Base-by-base conservation (phyloP, 2,329 filamentous ascomycete species). In the Colletotrichum lentis region DNA sequence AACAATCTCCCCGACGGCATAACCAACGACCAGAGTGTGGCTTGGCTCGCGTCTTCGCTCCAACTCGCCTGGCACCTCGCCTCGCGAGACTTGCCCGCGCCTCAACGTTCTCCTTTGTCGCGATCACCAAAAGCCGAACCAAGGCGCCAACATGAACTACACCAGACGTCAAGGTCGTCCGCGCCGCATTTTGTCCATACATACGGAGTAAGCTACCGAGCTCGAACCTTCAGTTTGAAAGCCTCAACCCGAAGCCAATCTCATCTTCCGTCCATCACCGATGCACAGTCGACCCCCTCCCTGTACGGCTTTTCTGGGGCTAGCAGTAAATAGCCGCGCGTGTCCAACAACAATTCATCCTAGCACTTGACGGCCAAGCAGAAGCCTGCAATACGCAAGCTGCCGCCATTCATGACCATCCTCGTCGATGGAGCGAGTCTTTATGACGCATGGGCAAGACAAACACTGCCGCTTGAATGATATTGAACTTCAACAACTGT, bases 1-100 rank as follows among this genome's bases (percentile, higher is more conserved):
- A 24, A 50, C n/a, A 63, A 59, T 31, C 11, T 52, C 43, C 37
- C 59, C 64, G 64, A 62, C 64, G 64, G 64, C 35, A 16, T 20
- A 56, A 62, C 41, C 47, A 47, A 46, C 39, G 16, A 20, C 27
- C n/a, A 55, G 27, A 20, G 4, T 47, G 47, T 46, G 55, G 55
- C 62, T 31, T 47, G 60, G 61, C 61, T 64, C 59, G 52, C 52
- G 20, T n/a, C 41, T 37, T 53, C 57, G 52, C 59, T 46, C n/a
- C 31, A 27, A 61, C 46, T 50, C 62, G 55, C 56, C 35, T 16
- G n/a, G 20, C 50, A 37, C 27, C 8, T 61, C 49, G 62, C 22
- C 35, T 61, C 62, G 62, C 41, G 41, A 43, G 41, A 43, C 7
- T 18, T 7, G 27, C 27, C 12, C 41, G 41, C n/a, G n/a, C n/a